These are phyloP conservation scores for Pythium chondricola DNA, from an alignment of 352 stramenopile genomes.

Conservation along the genomic window DNA sequence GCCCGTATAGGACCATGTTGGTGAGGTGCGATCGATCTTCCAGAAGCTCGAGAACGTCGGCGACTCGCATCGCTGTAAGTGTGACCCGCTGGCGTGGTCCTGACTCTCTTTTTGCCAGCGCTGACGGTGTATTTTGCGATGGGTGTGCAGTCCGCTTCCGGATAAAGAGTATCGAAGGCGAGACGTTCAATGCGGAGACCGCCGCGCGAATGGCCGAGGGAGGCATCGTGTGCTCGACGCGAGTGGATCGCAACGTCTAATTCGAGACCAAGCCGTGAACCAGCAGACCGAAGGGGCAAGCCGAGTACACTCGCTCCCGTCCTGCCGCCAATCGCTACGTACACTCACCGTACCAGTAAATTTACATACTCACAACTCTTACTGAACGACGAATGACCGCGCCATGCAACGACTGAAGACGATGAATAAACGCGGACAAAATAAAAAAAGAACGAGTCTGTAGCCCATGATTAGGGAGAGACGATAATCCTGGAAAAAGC, in stretches of 20 bases:
- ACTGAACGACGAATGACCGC: too few relatives aligned
- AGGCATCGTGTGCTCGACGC: constrained; percentile 73
- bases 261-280: not conserved
- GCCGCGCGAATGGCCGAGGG: constrained; percentile 64
- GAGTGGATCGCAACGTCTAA: constrained; percentile 53
- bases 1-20: constrained; percentile 35
- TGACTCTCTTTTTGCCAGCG: constrained; percentile 2
- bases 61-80: constrained; percentile 68
- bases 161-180: constrained; percentile 77
- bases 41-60: constrained; percentile 56
- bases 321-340: too few relatives aligned
- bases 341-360: too few relatives aligned
- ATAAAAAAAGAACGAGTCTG: too few relatives aligned
- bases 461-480: too few relatives aligned
- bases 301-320: too few relatives aligned
- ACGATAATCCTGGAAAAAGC: too few relatives aligned
- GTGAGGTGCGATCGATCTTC: constrained; percentile 57
- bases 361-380: too few relatives aligned
- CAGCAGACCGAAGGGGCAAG: too few relatives aligned
- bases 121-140: constrained; percentile 1
- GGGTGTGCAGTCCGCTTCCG: constrained; percentile 56
- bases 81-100: not conserved
- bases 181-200: constrained; percentile 70
- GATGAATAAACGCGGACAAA: too few relatives aligned
- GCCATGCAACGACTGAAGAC: too few relatives aligned